Conservation (phyloP, 1,139 yeast species). For the Suhomyces anneliseae region DNA sequence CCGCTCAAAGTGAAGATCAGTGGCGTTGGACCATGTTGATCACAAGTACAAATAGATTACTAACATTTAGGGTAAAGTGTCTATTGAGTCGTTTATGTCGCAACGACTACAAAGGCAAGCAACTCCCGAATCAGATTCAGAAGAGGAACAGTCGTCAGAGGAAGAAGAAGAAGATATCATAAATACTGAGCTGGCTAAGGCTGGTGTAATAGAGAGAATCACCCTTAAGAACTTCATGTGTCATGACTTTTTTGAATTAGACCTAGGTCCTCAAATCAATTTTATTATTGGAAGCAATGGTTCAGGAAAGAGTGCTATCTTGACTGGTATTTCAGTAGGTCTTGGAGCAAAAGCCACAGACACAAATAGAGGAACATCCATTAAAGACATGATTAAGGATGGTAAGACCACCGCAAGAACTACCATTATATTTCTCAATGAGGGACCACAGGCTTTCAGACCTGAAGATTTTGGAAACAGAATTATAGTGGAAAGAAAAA, state of each 20-base stretch:
- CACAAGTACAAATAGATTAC: neutral
- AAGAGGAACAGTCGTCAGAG: conserved; percentile 5
- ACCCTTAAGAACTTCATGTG: conserved; percentile 72
- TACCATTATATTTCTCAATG: conserved; percentile 58
- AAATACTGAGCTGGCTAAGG: conserved; percentile 36
- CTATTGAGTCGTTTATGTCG: conserved; percentile 9
- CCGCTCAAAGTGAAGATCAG: neutral
- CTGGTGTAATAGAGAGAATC: conserved; percentile 59
- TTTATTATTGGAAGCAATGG: conserved; percentile 95
- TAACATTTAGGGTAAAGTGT: conserved; percentile 7
- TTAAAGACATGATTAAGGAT: conserved; percentile 72
- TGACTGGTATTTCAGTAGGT: conserved; percentile 89
- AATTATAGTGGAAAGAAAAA: conserved; percentile 70
- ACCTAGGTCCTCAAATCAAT: conserved; percentile 81
- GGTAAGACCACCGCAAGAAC: conserved; percentile 70
- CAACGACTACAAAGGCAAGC: conserved; percentile 5
- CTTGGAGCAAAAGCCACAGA: conserved; percentile 94
- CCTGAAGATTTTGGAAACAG: conserved; percentile 65
- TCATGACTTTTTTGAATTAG: conserved; percentile 76
- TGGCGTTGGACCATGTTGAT: neutral
- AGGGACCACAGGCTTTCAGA: conserved; percentile 63
- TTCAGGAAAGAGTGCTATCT: conserved; percentile 89
- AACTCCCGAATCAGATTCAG: conserved; percentile 4
- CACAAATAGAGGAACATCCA: conserved; percentile 77
- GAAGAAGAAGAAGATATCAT: conserved; percentile 14